A percentile compares a stretch with the other conserved stretches of the same genome.
Evolutionary conservation across 164 flowering plant species (phyloP).

Genomic region (Macadamia integrifolia): DNA sequence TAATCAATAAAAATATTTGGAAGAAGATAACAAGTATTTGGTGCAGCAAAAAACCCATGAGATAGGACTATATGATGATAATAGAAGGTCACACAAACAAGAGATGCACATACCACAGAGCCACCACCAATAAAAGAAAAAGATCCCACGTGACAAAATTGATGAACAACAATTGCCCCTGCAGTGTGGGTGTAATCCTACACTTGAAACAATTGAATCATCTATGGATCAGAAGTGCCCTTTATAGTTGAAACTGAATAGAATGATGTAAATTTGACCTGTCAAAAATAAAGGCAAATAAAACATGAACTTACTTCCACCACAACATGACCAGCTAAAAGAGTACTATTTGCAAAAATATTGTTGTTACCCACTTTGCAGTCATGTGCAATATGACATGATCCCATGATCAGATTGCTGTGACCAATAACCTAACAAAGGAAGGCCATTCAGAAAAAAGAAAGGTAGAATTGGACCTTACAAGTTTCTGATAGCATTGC

Average conservation of each 20-base stretch:
- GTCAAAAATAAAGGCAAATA: background rate
- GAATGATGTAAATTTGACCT: background rate
- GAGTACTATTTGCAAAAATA: conserved; percentile 87
- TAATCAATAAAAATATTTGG: background rate
- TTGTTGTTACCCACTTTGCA: conserved; percentile 84
- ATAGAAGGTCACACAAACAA: background rate
- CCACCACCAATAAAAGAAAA: conserved; percentile 91
- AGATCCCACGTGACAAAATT: conserved; percentile 81
- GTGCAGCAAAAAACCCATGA: background rate
- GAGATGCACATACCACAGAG: conserved; percentile 63
- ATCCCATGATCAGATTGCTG: conserved; percentile 93
- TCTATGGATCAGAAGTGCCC: background rate
- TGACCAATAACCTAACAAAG: conserved; percentile 68
- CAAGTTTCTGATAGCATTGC: background rate
- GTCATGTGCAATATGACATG: conserved; percentile 97
- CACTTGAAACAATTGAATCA: conserved; percentile 23
- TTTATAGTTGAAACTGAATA: background rate
- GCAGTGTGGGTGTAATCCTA: conserved; percentile 86
- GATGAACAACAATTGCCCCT: conserved; percentile 82
- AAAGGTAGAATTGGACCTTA: background rate
- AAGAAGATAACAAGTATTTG: background rate
- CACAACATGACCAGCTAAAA: conserved; percentile 87
- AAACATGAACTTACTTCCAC: conserved; percentile 60
- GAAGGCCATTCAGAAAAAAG: conserved; percentile 11
- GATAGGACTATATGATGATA: background rate